Percentiles rank a stretch among this genome's conserved stretches.
These are phyloP conservation scores for Ogataea pignaliae DNA, from an alignment of 805 yeast species.

Conservation along the genomic window DNA sequence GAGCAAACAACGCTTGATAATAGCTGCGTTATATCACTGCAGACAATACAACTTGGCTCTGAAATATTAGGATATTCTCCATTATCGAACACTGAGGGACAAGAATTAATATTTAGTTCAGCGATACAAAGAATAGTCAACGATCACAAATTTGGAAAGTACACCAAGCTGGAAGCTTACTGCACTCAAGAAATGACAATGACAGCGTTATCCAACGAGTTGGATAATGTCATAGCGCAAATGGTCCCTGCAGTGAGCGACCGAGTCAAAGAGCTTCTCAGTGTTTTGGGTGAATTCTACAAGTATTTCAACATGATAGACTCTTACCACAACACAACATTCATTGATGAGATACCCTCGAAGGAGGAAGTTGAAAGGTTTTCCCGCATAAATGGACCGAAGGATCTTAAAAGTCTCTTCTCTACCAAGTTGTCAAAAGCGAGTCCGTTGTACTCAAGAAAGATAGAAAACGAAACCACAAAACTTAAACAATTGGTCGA, in stretches of 20 bases:
- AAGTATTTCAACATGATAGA: slow-evolving; percentile 17
- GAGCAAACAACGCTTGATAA: background rate
- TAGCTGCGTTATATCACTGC: background rate
- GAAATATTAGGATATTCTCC: slow-evolving; percentile 11
- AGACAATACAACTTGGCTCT: slow-evolving; percentile 15
- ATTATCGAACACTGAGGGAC: slow-evolving; percentile 6
- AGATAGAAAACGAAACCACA: slow-evolving; percentile 26
- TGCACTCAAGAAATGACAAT: slow-evolving; percentile 21
- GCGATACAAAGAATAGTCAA: slow-evolving; percentile 17
- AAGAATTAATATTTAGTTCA: slow-evolving; percentile 13
- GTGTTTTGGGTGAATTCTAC: slow-evolving; percentile 20
- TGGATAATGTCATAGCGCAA: slow-evolving; percentile 19
- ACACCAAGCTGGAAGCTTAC: slow-evolving; percentile 15
- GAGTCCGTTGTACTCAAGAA: slow-evolving; percentile 20
- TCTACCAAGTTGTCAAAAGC: slow-evolving; percentile 24
- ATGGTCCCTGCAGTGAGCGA: slow-evolving; percentile 1
- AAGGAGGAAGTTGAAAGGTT: slow-evolving; percentile 17
- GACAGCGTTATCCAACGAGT: slow-evolving; percentile 16
- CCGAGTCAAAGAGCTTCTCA: too few relatives aligned
- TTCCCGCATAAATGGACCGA: slow-evolving; percentile 15
- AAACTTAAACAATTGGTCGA: slow-evolving; percentile 22
- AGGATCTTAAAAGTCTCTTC: slow-evolving; percentile 23
- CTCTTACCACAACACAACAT: slow-evolving; percentile 12
- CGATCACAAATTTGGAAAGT: slow-evolving; percentile 16
- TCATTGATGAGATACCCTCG: slow-evolving; percentile 24